Conservation (phyloP, 2,329 filamentous ascomycete genomes). For the Chalaropsis thielavioides region DNA sequence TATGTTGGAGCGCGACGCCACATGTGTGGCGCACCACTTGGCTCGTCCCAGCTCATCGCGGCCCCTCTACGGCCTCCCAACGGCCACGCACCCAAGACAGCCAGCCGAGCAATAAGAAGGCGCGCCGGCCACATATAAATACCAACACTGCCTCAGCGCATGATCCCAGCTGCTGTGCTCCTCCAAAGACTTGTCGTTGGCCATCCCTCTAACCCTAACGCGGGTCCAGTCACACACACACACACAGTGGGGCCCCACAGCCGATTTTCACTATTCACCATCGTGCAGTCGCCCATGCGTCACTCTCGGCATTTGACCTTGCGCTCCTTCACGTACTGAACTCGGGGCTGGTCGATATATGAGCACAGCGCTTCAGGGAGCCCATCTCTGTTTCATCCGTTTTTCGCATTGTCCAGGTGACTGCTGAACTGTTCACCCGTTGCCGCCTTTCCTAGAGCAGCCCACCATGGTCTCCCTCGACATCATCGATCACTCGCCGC, state of each 20-base stretch:
- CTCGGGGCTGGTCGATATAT: background rate
- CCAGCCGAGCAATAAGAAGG: too few relatives aligned
- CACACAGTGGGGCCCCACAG: slow-evolving; percentile 7
- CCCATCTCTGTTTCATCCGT: background rate
- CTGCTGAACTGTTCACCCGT: too few relatives aligned
- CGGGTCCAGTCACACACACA: background rate
- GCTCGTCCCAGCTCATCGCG: too few relatives aligned
- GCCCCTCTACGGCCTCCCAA: too few relatives aligned
- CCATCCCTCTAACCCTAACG: background rate
- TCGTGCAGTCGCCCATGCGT: background rate
- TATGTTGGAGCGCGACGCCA: background rate
- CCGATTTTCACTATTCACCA: slow-evolving; percentile 1
- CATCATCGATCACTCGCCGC: slow-evolving; percentile 69
- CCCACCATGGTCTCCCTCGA: slow-evolving; percentile 35
- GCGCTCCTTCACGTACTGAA: background rate
- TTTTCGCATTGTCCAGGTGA: background rate
- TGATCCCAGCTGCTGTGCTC: background rate
- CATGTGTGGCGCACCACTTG: background rate
- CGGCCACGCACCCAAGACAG: too few relatives aligned
- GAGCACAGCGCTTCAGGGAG: background rate
- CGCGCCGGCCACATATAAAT: background rate
- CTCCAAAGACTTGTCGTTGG: background rate
- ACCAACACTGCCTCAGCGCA: background rate
- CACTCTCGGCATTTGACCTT: background rate
- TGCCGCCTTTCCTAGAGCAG: background rate